Percentiles rank a stretch among this genome's conserved stretches.
These are phyloP conservation scores for Trichocladium uniseriatum DNA, from an alignment of 495 filamentous ascomycete species.

Conservation along the genomic window DNA sequence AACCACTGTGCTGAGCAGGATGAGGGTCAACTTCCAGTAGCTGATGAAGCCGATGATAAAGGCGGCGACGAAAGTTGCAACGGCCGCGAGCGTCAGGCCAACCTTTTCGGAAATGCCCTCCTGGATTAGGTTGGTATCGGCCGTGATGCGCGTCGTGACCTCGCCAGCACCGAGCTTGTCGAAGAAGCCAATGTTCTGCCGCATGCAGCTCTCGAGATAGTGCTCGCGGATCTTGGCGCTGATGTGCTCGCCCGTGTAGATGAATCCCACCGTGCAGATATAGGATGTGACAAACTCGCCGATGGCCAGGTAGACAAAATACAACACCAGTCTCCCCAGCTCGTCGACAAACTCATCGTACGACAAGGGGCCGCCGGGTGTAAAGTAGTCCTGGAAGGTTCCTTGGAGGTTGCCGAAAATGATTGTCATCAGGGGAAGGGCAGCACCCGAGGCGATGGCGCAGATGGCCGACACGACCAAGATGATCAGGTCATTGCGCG, in stretches of 20 bases:
- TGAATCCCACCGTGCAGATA: constrained; percentile 76
- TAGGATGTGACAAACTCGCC: constrained; percentile 78
- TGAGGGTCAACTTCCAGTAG: constrained; percentile 75
- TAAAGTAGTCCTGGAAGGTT: constrained; percentile 57
- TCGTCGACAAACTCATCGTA: constrained; percentile 49
- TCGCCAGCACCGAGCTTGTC: constrained; percentile 87
- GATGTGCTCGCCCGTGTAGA: constrained; percentile 87
- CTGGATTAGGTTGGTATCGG: constrained; percentile 82
- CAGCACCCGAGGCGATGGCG: constrained; percentile 70
- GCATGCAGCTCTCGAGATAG: constrained; percentile 74
- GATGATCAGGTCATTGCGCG: constrained; percentile 62
- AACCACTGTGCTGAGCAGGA: constrained; percentile 67
- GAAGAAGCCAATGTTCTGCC: constrained; percentile 88
- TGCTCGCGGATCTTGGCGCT: constrained; percentile 75
- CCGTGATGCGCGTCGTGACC: constrained; percentile 85
- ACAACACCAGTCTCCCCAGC: constrained; percentile 60
- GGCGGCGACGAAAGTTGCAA: constrained; percentile 76
- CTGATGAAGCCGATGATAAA: constrained; percentile 83
- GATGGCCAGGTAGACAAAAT: constrained; percentile 85
- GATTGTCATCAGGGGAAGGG: constrained; percentile 80
- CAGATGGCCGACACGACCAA: constrained; percentile 55
- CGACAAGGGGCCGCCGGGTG: constrained; percentile 24
- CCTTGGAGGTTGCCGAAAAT: constrained; percentile 71
- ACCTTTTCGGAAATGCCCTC: constrained; percentile 86
- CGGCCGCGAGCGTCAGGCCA: constrained; percentile 59